Base-by-base conservation (phyloP, 495 filamentous ascomycete genomes). In the Trichoderma erinaceum region DNA sequence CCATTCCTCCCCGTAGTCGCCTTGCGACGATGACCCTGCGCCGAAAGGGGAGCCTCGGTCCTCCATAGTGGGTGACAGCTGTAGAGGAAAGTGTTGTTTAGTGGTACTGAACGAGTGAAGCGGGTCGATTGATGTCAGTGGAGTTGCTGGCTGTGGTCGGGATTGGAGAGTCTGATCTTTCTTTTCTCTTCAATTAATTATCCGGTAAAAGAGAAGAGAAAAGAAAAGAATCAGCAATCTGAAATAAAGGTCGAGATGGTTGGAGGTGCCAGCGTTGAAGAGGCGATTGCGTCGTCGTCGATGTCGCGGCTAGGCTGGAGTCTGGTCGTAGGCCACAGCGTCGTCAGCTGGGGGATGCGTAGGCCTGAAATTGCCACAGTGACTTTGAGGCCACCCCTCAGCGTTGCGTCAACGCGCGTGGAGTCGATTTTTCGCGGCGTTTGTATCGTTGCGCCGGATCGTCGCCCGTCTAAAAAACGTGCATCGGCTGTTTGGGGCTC, bases 1-100 rank as follows among this genome's bases (percentile, higher is more conserved):
- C 84, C 84, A 86, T 69, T 83, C 79, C 72, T 84, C 80, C 25
- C 79, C 79, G 61, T 79, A 83, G 8, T 74, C 71, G 68, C 73
- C 68, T 6, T 66, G 71, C n/a, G 73, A 69, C 43, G 67, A 63
- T 56, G 67, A 66, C 66, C 72, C 74, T 66, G 71, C 66, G 41
- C 67, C 50, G 65, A 66, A 48, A 74, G 48, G 72, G 50, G 23
- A 50, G 50, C 70, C 71, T 29, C 69, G 71, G 43, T 67, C 66
- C 15, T 72, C 67, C 76, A 76, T 78, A 46, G 52, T 69, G 13
- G 63, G 44, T n/a, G 25, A 43, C 4, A 21, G 18, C 18, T 6
- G 68, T 68, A 44, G 50, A 58, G 48, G 48, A 21, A 23, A 52
- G 18, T 52, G 18, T 64, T 68, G 2, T 50, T 23, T 52, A 10